Base-by-base conservation (phyloP, 2,329 filamentous ascomycete species). In the Penicillium sp. region DNA sequence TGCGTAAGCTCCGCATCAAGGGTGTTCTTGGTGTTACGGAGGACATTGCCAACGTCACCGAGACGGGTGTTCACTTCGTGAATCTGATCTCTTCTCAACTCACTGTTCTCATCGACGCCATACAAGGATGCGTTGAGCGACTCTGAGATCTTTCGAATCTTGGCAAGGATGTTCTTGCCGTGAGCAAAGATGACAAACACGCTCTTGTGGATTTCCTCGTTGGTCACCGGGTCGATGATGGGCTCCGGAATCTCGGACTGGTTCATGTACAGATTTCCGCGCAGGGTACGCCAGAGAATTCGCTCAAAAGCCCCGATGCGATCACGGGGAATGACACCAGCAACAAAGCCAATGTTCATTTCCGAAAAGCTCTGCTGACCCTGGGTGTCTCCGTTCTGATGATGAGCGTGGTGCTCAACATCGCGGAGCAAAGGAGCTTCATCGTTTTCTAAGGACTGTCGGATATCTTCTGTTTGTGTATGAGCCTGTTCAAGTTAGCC, bases 111-210 rank as follows among this genome's bases (percentile, higher is more conserved):
- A 66, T 99, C 94, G 30, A 99, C 94, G 63, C 87, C 91, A 81
- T 99, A 99, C 58, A 97, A 84, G 70, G 96, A 91, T 52, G 95
- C 94, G 58, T 93, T 90, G 76, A 99, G 87, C 8, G 92, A 97
- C 78, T 99, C 94, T 1, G 93, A 97, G 58, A 99, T 97, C 83
- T 97, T 97, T 70, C 94, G 87, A 71, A 99, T 97, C 85, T 99
- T 99, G 69, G 92, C 90, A 67, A 99, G 86, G 64, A 99, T 96
- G 76, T 97, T 93, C 76, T 96, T 96, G 70, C 94, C 94, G 69
- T 99, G 94, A 11, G 94, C 94, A 67, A 99, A 99, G 74, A 99
- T 99, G 69, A 99, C 93, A 69, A 99, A 99, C 52, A 99, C 94
- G 66, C 97, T 99, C 85, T 99, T 99, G 79, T 89, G 86, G 65